Base-by-base conservation (phyloP, 2,329 filamentous ascomycete species). In the Epichloe gansuensis region DNA sequence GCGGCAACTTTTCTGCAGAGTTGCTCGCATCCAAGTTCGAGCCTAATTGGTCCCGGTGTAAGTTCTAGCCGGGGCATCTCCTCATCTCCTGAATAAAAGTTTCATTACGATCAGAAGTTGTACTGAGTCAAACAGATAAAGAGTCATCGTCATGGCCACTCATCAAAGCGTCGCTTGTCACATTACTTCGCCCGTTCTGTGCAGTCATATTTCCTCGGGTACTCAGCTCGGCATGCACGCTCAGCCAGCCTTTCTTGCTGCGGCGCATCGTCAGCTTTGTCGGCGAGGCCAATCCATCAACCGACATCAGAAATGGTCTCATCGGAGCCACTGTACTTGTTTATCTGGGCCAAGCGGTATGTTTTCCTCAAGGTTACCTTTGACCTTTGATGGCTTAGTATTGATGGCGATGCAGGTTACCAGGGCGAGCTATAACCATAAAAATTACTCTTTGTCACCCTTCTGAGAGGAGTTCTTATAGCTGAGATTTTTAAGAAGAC, bases 401-500 rank as follows among this genome's bases (percentile, higher is more conserved):
- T n/a, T 31, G 28, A 9, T 23, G 2, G 35, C 35, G 12, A 7
- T 8, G 7, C 35, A 17, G 59, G 39, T 52, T 48, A 51, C 55
- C 12, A 52, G 34, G 12, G 50, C 55, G 7, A 59, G 57, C 35
- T 68, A 67, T 53, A 60, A 61, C 23, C 65, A 69, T 54, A 56
- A 61, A 11, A 63, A 61, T 2, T 66, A 62, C 48, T 64, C 65
- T 21, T 57, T 62, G 63, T 66, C 28, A 62, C 64, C 7, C 60
- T 65, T 56, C 53, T 64, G 21, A 64, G 67, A 9, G 66, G 61
- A 2, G 60, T 58, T 2, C 59, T 70, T 13, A 55, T 67, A 6
- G 70, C 73, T 0, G 67, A 76, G 58, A 70, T 81, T 15, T 78
- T 75, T 55, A 66, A 69, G n/a, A 73, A 74, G 54, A 72, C 70